Evolutionary conservation across 345 rosid species (phyloP), one percentile per base, ranked within the genome.

Genomic region (Boechera stricta): DNA sequence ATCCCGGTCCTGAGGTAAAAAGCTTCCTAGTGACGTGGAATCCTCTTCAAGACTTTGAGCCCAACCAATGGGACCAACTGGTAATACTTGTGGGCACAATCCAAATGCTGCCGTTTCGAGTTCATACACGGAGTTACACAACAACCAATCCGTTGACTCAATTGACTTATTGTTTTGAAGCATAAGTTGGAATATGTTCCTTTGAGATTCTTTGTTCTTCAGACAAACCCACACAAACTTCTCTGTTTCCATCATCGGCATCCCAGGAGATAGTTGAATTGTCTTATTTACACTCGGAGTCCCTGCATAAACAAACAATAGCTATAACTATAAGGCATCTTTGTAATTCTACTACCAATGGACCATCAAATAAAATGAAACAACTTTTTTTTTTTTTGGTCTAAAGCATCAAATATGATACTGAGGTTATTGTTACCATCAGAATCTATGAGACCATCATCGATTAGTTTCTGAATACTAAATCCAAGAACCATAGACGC

Each of bases 371-470:
- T 21, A 21, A 21, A 21, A 21, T 21, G 24, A 21, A 21, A 21
- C 24, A 21, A 21, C 1, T 21, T 21, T 21, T 21, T 21, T 18
- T 18, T 18, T 18, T 18, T 18, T 18, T 18, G 21, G 21, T 18
- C 21, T 18, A 18, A 18, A 18, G 0, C 21, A 18, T 18, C 21
- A 18, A 18, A 18, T 18, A 18, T 18, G 21, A 18, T 18, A 18
- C 21, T 18, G 21, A 26, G 28, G 28, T 26, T 52, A 12, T 5
- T 56, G 52, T 75, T 48, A 84, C 87, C 89, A 32, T 82, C 78
- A 62, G 41, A 29, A 18, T 86, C 87, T 5, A 86, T 83, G 33
- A 83, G 49, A 58, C 86, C 87, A 64, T 85, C 85, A 29, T 80
- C 76, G 51, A 86, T 60, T 38, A 85, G 54, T 74, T 83, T 82